phyloP scores from a whole-genome alignment of 2,329 filamentous ascomycete genomes.

The Cladophialophora carrionii region DNA sequence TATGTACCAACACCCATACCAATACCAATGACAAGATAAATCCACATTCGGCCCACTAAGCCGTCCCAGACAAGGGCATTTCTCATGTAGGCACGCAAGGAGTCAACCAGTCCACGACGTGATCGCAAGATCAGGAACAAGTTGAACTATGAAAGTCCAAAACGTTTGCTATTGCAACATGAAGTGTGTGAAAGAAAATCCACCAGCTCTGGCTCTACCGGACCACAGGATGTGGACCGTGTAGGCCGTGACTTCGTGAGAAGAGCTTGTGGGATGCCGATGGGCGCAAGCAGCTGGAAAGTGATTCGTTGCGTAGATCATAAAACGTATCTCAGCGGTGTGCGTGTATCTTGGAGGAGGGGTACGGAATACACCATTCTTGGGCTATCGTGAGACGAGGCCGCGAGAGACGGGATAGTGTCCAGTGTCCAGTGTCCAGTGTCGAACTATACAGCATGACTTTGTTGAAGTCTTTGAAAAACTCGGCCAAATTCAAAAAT shows the following conservation, averaged over 20 bases:
- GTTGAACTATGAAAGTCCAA: slow-evolving; percentile 40
- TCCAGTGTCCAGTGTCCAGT: background rate
- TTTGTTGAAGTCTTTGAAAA: background rate
- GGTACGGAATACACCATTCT: too few relatives aligned
- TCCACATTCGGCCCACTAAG: background rate
- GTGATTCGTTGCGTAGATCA: slow-evolving; percentile 34
- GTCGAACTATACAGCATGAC: background rate
- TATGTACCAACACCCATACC: slow-evolving; percentile 14
- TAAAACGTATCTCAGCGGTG: background rate
- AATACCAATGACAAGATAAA: background rate
- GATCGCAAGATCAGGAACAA: slow-evolving; percentile 25
- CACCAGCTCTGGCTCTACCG: slow-evolving; percentile 36
- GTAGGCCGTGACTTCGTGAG: slow-evolving; percentile 35
- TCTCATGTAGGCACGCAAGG: slow-evolving; percentile 38
- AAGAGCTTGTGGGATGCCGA: slow-evolving; percentile 36
- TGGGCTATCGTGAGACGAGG: background rate
- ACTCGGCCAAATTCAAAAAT: background rate
- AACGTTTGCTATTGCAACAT: slow-evolving; percentile 35
- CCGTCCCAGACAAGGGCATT: background rate
- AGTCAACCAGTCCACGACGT: slow-evolving; percentile 38
- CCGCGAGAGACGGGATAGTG: background rate
- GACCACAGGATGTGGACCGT: slow-evolving; percentile 34
- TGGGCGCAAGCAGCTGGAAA: slow-evolving; percentile 39
- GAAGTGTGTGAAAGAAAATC: slow-evolving; percentile 33
- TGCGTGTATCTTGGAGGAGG: background rate